Evolutionary conservation across 805 yeast genomes (phyloP).

Genomic region (Zygosaccharomyces kombuchaensis): DNA sequence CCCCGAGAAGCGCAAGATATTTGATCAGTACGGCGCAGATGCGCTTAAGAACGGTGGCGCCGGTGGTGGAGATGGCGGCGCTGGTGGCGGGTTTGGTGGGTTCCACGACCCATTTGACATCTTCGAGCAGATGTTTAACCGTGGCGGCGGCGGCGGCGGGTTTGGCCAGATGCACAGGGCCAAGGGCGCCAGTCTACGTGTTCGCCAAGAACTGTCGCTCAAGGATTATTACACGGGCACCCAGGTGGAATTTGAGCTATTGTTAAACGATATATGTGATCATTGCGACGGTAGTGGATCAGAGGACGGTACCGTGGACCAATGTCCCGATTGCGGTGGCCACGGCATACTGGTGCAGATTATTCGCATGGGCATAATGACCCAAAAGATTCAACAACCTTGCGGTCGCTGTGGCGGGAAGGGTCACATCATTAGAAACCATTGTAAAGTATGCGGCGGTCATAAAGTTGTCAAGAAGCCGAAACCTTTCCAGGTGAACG

Average conservation of each 20-base stretch:
- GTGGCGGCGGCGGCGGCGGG: slow-evolving; percentile 40
- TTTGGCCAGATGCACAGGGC: slow-evolving; percentile 46
- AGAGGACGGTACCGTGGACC: slow-evolving; percentile 64
- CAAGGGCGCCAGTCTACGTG: slow-evolving; percentile 59
- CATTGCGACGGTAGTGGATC: slow-evolving; percentile 84
- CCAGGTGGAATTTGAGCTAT: slow-evolving; percentile 53
- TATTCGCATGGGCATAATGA: slow-evolving; percentile 82
- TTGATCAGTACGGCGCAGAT: slow-evolving; percentile 75
- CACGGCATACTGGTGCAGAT: slow-evolving; percentile 61
- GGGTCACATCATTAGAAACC: slow-evolving; percentile 61
- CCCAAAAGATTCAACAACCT: slow-evolving; percentile 73
- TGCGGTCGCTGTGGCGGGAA: slow-evolving; percentile 80
- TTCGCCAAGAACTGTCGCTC: slow-evolving; percentile 53
- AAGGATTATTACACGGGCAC: slow-evolving; percentile 70
- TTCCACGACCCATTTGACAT: slow-evolving; percentile 37
- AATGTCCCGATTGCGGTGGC: slow-evolving; percentile 71
- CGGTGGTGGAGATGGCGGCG: slow-evolving; percentile 40
- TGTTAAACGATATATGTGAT: slow-evolving; percentile 71
- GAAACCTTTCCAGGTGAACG: slow-evolving; percentile 55
- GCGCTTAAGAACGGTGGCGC: slow-evolving; percentile 62
- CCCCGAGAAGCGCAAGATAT: slow-evolving; percentile 59
- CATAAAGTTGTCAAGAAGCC: slow-evolving; percentile 51
- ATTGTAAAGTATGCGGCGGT: slow-evolving; percentile 72
- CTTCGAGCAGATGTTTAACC: slow-evolving; percentile 34
- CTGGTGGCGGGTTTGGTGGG: slow-evolving; percentile 36